Base-by-base conservation (phyloP, 1,284 basidiomycete genomes). In the Peniophora sp. region DNA sequence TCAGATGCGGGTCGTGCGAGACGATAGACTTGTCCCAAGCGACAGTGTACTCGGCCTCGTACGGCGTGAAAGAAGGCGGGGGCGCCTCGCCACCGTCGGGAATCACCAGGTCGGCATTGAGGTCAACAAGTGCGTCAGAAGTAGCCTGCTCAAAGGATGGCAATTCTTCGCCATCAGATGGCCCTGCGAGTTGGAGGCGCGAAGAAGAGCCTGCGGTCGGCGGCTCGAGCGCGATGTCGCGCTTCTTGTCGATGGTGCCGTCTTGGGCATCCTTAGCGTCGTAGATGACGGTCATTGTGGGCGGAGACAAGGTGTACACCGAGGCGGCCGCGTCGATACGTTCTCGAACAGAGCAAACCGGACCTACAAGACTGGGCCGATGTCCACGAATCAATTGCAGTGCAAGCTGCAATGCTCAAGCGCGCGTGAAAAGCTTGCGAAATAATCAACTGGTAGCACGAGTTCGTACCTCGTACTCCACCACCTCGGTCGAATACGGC, bases 1-100 rank as follows among this genome's bases (percentile, higher is more conserved):
- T 89, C 51, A 89, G 65, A 62, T 88, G 85, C 12, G 65, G 68
- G 59, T 89, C 85, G 64, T 88, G 86, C 19, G 83, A 85, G 52
- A 87, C 67, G 50, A 85, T 69, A 6, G 27, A 32, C n/a, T 32
- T 32, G 38, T 41, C 19, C 8, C 16, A 41, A 8, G 70, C 69
- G 34, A 73, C 66, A 55, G 77, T 80, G 64, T 72, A 78, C 52
- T 83, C 75, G 23, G 86, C 81, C 9, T 78, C 64, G 58, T 88
- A 88, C 0, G 74, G 75, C 2, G 78, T 60, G 57, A 88, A 89
- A 2, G 66, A 67, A 3, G 85, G 85, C 1, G 85, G 80, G 5
- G 73, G 75, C 16, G 72, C 72, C 53, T 77, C 69, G 32, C 63
- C 65, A 9, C 58, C 61, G n/a, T 17, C 59, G 45, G 46, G 56